Conservation (phyloP, 2,329 filamentous ascomycete species). For the Talaromyces albobiverticillius region DNA sequence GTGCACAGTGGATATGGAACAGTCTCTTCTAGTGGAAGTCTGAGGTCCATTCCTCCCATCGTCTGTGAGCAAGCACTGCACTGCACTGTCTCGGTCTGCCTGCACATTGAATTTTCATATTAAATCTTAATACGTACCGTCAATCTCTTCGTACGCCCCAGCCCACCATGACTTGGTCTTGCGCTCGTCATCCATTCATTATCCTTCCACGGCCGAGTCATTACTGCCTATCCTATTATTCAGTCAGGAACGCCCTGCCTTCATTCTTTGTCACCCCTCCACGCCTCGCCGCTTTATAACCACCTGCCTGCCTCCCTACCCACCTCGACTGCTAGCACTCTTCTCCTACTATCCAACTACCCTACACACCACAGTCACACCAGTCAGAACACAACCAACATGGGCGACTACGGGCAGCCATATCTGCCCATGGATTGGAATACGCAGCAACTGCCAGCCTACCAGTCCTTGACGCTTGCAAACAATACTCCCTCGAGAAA, state of each 20-base stretch:
- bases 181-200: conserved; percentile 2
- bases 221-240: conserved; percentile 1
- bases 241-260: conserved; percentile 8
- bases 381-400: conserved; percentile 7
- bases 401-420: conserved; percentile 31
- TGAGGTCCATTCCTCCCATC: not conserved
- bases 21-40: not conserved
- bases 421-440: conserved; percentile 28
- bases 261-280: conserved; percentile 8
- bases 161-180: conserved; percentile 8
- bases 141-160: conserved; percentile 5
- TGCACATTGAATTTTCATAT: conserved; percentile 1
- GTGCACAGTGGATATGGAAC: too few relatives aligned
- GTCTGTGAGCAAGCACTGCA: not conserved
- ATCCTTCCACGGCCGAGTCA: not conserved
- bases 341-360: conserved; percentile 4
- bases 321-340: not conserved
- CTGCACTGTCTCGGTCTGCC: not conserved
- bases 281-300: conserved; percentile 8
- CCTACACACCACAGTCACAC: not conserved
- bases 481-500: conserved; percentile 47
- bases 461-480: conserved; percentile 22
- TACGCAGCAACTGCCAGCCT: conserved; percentile 20
- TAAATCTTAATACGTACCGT: conserved; percentile 5
- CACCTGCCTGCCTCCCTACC: conserved; percentile 5